Base-by-base conservation (phyloP, 345 rosid genomes). In the Eucalyptus rudis region DNA sequence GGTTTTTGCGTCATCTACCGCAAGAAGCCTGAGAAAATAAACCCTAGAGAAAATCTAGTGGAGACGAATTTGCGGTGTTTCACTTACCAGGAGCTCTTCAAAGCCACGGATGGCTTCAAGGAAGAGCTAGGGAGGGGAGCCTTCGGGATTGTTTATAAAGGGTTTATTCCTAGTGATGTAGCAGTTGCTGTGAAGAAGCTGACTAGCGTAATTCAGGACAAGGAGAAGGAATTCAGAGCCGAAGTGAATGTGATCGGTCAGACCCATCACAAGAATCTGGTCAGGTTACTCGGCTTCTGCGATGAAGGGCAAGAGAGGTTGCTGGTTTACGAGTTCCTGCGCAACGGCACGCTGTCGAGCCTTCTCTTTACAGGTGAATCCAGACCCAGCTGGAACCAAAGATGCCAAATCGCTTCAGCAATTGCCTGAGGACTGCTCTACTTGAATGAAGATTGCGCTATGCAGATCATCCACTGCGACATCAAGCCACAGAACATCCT, bases 101-200 rank as follows among this genome's bases (percentile, higher is more conserved):
- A 87, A 8, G 93, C 92, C 5, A 93, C 95, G 7, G 24, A 59
- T 49, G 91, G 91, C 6, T 93, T 91, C 88, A 90, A 91, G 66
- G 90, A 89, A 44, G 91, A 91, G 66, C 87, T 92, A 11, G 95
- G 95, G 11, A 89, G 91, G 29, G 95, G 95, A n/a, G 59, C 93
- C 11, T 93, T 92, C 29, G 94, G 93, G 15, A 88, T 71, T n/a
- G 95, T 93, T 31, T 93, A 91, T 58, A 91, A 91, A 89, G 95
- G 94, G 56, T 40, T 54, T 20, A 47, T 90, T 58, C 58, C 83
- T 13, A 14, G 85, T 45, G 24, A 6, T 33, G 40, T 31, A 16
- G 29, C 27, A 10, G 49, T 92, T 29, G 92, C 95, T 14, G 92
- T 94, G 43, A 94, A 92, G 93, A 90, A 85, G 90, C 66, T 92